Base-by-base conservation (phyloP, 2,329 filamentous ascomycete species). In the Talaromyces sp. region DNA sequence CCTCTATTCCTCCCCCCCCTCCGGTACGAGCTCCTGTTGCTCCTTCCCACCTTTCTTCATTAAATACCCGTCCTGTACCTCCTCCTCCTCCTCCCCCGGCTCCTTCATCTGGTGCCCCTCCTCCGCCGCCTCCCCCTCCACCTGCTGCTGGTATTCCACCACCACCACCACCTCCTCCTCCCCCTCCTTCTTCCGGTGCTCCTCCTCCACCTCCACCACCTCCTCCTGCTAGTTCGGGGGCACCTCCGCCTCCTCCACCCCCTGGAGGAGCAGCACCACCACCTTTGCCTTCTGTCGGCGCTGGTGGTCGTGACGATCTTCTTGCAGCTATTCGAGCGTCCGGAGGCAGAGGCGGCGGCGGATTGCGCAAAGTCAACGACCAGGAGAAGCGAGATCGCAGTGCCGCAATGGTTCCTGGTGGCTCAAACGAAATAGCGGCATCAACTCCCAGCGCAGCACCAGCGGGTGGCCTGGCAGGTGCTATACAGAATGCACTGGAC, bases 401-500 rank as follows among this genome's bases (percentile, higher is more conserved):
- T 67, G 74, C 70, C 47, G 81, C 81, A 9, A 63, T 73, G 58
- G 79, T 83, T 33, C 80, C 78, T 62, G 73, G 81, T 73, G 56
- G 78, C 78, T 66, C 88, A 85, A 70, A 82, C 82, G 68, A 90
- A 87, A 63, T 81, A 90, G 69, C 86, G 9, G 79, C 85, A 54
- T 84, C 84, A 27, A 76, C 84, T 50, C 76, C 81, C 59, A 84
- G 84, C 50, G 84, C 82, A 19, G 85, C 86, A 52, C 77, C 77
- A 64, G 80, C 78, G 52, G 80, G 88, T 64, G 89, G 87, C 41
- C 87, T 97, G 85, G 92, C 92, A 24, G 92, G 90, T 80, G 93
- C 92, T 57, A 80, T 97, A 71, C 91, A 91, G 66, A 89, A 87
- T 66, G 90, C 90, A 65, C 79, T 93, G 71, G 87, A 89, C 74